Conservation (phyloP, 768 basidiomycete genomes). For the Tulasnella sp. region DNA sequence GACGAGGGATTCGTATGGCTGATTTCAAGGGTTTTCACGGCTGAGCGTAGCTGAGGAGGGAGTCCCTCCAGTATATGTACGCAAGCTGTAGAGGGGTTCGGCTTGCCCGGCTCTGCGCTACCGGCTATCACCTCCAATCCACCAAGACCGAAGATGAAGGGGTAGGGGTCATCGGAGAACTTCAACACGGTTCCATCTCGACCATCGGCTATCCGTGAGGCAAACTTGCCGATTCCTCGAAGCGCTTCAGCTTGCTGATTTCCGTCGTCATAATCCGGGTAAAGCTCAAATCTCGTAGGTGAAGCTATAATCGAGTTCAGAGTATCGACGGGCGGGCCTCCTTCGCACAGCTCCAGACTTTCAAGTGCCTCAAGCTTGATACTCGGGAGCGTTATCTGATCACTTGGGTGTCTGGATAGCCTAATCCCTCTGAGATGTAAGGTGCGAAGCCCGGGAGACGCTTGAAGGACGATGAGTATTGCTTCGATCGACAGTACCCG, state of each 20-base stretch:
- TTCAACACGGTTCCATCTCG: background rate
- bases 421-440: background rate
- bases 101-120: background rate
- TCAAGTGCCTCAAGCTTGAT: background rate
- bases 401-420: background rate
- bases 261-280: background rate
- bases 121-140: background rate
- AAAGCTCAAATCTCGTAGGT: background rate
- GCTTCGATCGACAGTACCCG: background rate
- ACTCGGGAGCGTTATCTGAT: background rate
- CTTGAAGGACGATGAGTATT: background rate
- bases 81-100: background rate
- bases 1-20: background rate
- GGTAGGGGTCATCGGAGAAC: background rate
- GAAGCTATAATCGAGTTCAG: background rate
- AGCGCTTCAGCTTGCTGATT: background rate
- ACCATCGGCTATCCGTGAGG: background rate
- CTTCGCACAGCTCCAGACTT: background rate
- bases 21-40: background rate
- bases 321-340: background rate
- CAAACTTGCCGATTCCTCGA: background rate
- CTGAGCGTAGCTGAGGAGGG: too few species aligned
- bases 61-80: background rate
- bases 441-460: background rate
- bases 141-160: background rate